These are phyloP conservation scores for Favolaschia claudopus DNA, from an alignment of 768 basidiomycete species.

Conservation along the genomic window DNA sequence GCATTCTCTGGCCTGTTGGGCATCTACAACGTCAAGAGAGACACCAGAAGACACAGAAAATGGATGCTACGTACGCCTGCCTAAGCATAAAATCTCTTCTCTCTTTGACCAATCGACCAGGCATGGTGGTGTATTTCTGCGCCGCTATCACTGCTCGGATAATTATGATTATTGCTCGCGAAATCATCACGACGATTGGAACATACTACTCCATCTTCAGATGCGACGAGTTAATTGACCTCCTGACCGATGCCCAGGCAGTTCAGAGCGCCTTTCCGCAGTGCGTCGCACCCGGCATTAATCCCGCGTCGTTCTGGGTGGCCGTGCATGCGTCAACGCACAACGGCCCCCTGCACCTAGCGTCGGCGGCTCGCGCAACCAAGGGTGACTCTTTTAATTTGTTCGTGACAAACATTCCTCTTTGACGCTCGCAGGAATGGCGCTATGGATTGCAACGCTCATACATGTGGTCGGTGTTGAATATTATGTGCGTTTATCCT, in stretches of 20 bases:
- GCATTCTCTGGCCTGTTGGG: constrained; percentile 28
- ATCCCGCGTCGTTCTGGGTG: constrained; percentile 22
- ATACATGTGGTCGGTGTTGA: constrained; percentile 33
- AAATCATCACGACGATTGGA: constrained; percentile 31
- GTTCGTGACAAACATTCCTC: not conserved
- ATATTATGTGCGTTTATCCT: constrained; percentile 29
- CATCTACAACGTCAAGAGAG: constrained; percentile 29
- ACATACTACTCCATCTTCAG: constrained; percentile 36
- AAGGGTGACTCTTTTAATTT: constrained; percentile 8
- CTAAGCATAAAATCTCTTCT: not conserved
- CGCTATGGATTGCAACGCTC: constrained; percentile 34
- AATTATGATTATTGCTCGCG: constrained; percentile 21
- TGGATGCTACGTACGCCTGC: constrained; percentile 37
- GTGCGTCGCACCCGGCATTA: constrained; percentile 23
- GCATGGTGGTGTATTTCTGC: constrained; percentile 30
- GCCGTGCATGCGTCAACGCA: constrained; percentile 30
- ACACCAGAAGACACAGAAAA: constrained; percentile 34
- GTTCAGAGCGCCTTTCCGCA: constrained; percentile 24
- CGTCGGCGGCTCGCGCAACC: constrained; percentile 30
- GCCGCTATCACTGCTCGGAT: constrained; percentile 28
- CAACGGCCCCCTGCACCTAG: constrained; percentile 21
- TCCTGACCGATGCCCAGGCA: constrained; percentile 16
- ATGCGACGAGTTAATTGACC: constrained; percentile 33
- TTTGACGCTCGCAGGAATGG: constrained; percentile 25
- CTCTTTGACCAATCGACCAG: constrained; percentile 13